Percentiles rank a stretch among this genome's conserved stretches.
These are phyloP conservation scores for Trametes cingulata DNA, from an alignment of 768 basidiomycete genomes.

Conservation along the genomic window DNA sequence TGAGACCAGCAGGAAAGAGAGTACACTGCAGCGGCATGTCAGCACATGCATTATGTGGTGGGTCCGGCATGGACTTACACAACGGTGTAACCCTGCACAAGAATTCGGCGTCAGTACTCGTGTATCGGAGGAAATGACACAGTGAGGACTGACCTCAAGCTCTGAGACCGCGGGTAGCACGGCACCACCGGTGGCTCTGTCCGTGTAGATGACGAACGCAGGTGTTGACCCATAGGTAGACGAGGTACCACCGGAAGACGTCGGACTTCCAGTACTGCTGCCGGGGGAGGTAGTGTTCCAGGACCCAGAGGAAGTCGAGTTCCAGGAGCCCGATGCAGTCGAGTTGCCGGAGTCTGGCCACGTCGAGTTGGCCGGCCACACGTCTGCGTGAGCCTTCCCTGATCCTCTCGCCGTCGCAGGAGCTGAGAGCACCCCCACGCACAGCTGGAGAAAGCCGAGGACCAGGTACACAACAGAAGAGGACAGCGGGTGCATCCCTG, in stretches of 20 bases:
- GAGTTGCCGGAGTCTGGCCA: background rate
- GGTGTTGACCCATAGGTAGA: slow-evolving; percentile 4
- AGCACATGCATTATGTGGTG: background rate
- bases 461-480: background rate
- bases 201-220: slow-evolving; percentile 16
- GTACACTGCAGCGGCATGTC: background rate
- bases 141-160: slow-evolving; percentile 1
- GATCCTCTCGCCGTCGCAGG: background rate
- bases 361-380: background rate
- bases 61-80: background rate
- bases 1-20: slow-evolving; percentile 15
- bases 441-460: background rate
- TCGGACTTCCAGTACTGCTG: too few species aligned
- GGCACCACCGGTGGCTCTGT: slow-evolving; percentile 1
- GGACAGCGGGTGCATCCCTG: background rate
- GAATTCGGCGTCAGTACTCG: too few species aligned
- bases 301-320: background rate
- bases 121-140: too few species aligned
- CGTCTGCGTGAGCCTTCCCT: background rate
- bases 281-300: background rate
- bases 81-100: slow-evolving; percentile 16
- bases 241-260: too few species aligned
- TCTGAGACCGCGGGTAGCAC: slow-evolving; percentile 11
- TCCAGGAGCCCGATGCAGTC: background rate
- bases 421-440: background rate